Evolutionary conservation across 2,329 filamentous ascomycete genomes (phyloP), one percentile per base, ranked within the genome.

Genomic region (Colletotrichum horii): DNA sequence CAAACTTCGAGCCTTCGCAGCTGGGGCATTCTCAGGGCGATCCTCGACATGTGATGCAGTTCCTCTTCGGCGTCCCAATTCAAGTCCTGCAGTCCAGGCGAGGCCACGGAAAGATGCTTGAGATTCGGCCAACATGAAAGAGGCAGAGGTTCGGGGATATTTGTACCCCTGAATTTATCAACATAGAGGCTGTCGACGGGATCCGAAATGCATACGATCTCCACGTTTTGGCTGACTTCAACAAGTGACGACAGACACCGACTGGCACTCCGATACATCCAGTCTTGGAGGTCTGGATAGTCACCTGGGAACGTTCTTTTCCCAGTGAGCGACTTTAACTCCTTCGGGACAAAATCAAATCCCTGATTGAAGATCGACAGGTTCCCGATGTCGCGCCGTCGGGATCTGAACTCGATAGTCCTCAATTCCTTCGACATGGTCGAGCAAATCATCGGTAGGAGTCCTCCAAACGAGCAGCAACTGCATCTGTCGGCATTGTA

Each of bases 401-500:
- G 8, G 9, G 11, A 43, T 1, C 36, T 15, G 36, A 8, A 38
- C 36, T 38, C 36, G 7, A 19, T 38, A 8, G 8, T 7, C 7
- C 15, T 4, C 36, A 16, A 8, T 4, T 19, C 15, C 19, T 8
- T 38, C 36, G 36, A 38, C 8, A 48, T 48, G 6, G 38, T 48
- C 2, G 38, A 48, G 38, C 2, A 48, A 48, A 48, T n/a, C 2
- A 48, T 48, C 19, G 38, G 0, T n/a, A 1, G 38, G 38, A 48
- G 38, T 48, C 19, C 38, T 48, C 5, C 22, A 4, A 1, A 12
- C 0, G 38, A 48, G 19, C 38, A 48, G 38, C 38, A 48, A 1
- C 2, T 5, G 1, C 19, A 48, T 48, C 38, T 2, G 0, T 7
- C 6, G 0, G 1, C 38, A 9, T 1, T 48, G 19, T 48, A 48